Percentiles rank a stretch among this genome's conserved stretches.
These are phyloP conservation scores for Chlamydomonas sphaeroides DNA, from an alignment of 139 green algal species.

Conservation along the genomic window DNA sequence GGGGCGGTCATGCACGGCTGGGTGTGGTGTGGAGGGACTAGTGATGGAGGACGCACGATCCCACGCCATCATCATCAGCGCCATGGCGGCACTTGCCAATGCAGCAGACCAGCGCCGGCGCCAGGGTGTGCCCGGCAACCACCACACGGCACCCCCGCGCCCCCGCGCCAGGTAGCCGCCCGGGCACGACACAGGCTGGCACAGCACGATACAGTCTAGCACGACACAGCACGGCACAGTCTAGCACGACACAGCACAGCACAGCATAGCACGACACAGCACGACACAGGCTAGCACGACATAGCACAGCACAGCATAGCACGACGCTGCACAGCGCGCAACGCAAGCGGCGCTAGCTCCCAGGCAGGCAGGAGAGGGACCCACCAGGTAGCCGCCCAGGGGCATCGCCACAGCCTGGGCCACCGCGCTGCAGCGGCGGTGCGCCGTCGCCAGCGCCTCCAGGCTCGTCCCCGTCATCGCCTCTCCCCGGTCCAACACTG, in stretches of 20 bases:
- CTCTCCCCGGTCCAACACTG: neutral
- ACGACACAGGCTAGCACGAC: neutral
- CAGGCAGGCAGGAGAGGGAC: too few relatives aligned
- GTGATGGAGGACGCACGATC: neutral
- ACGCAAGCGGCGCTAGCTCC: neutral
- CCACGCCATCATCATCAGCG: too few relatives aligned
- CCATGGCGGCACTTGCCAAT: too few relatives aligned
- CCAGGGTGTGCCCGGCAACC: too few relatives aligned
- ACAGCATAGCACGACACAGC: neutral
- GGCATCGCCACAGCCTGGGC: neutral
- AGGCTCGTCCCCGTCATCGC: neutral
- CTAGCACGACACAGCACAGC: too few relatives aligned
- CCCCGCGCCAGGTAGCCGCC: too few relatives aligned
- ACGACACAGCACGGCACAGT: too few relatives aligned
- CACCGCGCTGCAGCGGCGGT: neutral
- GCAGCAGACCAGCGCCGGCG: too few relatives aligned
- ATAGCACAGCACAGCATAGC: too few relatives aligned
- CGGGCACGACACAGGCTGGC: neutral
- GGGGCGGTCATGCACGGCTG: too few relatives aligned
- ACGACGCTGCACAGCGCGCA: neutral
- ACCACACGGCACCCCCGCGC: too few relatives aligned
- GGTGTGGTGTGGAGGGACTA: neutral
- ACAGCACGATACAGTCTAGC: too few relatives aligned
- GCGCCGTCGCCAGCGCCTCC: neutral
- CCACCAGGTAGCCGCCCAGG: neutral